These are phyloP conservation scores for Podospora conica DNA, from an alignment of 495 filamentous ascomycete genomes.

Conservation along the genomic window DNA sequence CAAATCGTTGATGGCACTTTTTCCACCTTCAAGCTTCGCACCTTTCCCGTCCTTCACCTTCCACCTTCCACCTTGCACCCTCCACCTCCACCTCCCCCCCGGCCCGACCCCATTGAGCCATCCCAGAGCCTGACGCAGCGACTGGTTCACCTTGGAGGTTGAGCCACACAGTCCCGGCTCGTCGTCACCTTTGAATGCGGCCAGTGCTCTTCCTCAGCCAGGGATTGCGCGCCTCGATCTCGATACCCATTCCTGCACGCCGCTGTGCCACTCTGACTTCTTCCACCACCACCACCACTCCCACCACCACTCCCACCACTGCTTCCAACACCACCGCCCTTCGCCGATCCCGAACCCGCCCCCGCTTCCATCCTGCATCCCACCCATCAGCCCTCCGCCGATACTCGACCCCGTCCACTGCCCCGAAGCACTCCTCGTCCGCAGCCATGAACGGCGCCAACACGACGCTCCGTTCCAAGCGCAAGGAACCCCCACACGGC, in stretches of 20 bases:
- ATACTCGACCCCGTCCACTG: not conserved
- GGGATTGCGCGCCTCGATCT: conserved; percentile 14
- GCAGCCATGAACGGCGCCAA: conserved; percentile 37
- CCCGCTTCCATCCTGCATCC: not conserved
- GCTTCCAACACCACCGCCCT: not conserved
- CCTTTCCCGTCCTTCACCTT: too few species aligned
- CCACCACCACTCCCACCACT: not conserved
- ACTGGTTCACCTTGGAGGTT: not conserved
- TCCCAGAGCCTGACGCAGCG: not conserved
- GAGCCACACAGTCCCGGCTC: not conserved
- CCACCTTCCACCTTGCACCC: not conserved
- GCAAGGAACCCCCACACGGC: conserved; percentile 40
- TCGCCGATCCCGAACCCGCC: not conserved
- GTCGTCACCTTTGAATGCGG: conserved; percentile 20
- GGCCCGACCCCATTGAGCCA: not conserved
- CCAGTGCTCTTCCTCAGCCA: conserved; percentile 16
- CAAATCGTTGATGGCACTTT: not conserved
- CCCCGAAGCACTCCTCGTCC: conserved; percentile 3
- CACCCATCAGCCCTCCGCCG: not conserved
- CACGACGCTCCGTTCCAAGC: conserved; percentile 39
- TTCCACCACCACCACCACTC: not conserved
- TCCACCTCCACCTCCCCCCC: not conserved
- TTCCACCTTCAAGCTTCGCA: not conserved
- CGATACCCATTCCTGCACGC: not conserved
- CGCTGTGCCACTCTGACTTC: not conserved